phyloP scores from a whole-genome alignment of 192 early-diverging fungal genomes.

The Podila epigama region DNA sequence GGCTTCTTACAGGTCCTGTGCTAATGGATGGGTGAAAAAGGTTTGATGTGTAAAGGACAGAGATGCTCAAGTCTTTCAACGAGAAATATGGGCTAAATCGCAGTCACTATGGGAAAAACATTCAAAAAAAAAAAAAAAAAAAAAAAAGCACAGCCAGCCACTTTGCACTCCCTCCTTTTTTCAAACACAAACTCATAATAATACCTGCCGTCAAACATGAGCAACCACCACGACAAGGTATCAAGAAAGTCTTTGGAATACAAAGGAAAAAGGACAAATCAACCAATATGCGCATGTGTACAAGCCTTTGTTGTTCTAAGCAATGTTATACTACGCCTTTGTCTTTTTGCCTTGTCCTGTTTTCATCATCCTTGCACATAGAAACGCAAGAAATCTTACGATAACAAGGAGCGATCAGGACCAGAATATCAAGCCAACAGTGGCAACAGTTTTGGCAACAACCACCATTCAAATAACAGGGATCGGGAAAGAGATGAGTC shows the following conservation, averaged over 20 bases:
- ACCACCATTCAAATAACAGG: constrained; percentile 13
- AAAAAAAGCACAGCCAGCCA: not conserved
- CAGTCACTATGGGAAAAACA: not conserved
- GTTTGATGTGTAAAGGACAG: too few relatives aligned
- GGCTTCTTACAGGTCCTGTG: too few relatives aligned
- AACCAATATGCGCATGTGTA: not conserved
- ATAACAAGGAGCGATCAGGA: constrained; percentile 52
- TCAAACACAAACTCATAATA: not conserved
- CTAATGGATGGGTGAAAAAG: not conserved
- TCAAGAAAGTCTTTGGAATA: not conserved
- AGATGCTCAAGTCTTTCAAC: too few relatives aligned
- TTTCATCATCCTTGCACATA: not conserved
- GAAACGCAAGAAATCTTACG: constrained; percentile 46
- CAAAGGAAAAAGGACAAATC: not conserved
- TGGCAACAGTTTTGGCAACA: constrained; percentile 9
- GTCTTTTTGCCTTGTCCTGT: too few relatives aligned
- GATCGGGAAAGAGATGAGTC: constrained; percentile 9
- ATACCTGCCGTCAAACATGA: too few relatives aligned
- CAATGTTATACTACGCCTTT: too few relatives aligned
- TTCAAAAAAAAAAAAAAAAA: constrained; percentile 1
- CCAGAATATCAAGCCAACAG: constrained; percentile 45
- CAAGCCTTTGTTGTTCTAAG: not conserved
- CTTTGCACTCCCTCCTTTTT: not conserved
- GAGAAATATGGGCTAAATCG: not conserved
- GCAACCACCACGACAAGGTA: constrained; percentile 1